Evolutionary conservation across 192 early-diverging fungal species (phyloP), one percentile per base, ranked within the genome.

Genomic region (Phlyctochytrium arcticum): DNA sequence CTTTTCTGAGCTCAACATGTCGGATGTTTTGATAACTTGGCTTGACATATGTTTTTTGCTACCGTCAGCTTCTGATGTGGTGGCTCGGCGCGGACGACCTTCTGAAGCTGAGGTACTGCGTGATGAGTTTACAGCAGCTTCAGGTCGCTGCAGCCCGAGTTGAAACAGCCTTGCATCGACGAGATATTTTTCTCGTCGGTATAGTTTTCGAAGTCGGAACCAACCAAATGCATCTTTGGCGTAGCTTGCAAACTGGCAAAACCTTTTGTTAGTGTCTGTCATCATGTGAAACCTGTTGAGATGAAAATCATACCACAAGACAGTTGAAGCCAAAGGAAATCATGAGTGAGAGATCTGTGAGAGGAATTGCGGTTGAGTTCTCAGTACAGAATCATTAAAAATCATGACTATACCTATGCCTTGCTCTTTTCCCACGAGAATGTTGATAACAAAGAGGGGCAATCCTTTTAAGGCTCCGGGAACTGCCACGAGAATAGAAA

Each of bases 261-360:
- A n/a, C n/a, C n/a, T n/a, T n/a, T n/a, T n/a, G n/a, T n/a, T n/a
- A n/a, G n/a, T n/a, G n/a, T n/a, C n/a, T n/a, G n/a, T n/a, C n/a
- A n/a, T n/a, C n/a, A n/a, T n/a, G n/a, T n/a, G n/a, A n/a, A n/a
- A n/a, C n/a, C n/a, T n/a, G n/a, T n/a, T n/a, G n/a, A n/a, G n/a
- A n/a, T n/a, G n/a, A n/a, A n/a, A n/a, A 53, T 23, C 31, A 36
- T 30, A 30, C 27, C 53, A 66, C 42, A 4, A 66, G 27, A 19
- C 35, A 36, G 30, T 57, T 66, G 37, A 66, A 66, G 12, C 64
- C 64, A 47, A 66, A 66, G 5, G 64, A 30, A 26, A 46, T 21
- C 10, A 54, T 27, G 17, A 66, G 64, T 5, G 54, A 32, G 10
- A 57, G 35, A 57, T 37, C 54, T 54, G 5, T 62, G 58, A 37